Evolutionary conservation across 139 green algal genomes (phyloP), one percentile per base, ranked within the genome.

Genomic region (Coelastrella sp.): DNA sequence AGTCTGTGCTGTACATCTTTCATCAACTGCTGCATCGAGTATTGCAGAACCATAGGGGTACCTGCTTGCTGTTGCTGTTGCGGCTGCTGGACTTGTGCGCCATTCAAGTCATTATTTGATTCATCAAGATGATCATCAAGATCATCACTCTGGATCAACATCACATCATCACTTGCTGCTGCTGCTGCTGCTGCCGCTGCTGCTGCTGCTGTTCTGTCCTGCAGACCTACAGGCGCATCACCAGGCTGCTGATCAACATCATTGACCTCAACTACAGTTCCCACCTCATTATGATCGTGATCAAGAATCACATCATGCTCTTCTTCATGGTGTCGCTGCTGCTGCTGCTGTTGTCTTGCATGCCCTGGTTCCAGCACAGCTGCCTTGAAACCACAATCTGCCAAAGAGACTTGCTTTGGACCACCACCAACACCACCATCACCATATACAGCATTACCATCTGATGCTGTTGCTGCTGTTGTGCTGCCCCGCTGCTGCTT

Each of bases 1-100:
- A 84, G n/a, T 19, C 34, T 45, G 57, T 51, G 57, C 71, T 66
- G 38, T 38, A 63, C 27, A 38, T 77, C 83, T n/a, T 40, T 41
- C 57, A 51, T 83, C 38, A 64, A 30, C 62, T 83, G 37, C 72
- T 75, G 72, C 83, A 83, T 64, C 27, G 32, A 60, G 45, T 83
- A 67, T 15, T 81, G 23, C 41, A 83, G 19, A 4, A 67, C 83
- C 2, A 74, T n/a, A 21, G 35, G 37, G 34, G 17, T 6, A 41
- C 11, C 59, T 2, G 7, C 59, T 32, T 32, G 7, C 3, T 51
- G 34, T 35, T 75, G 67, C 67, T 75, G 67, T 35, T 75, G 67
- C 67, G 25, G 59, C 59, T 67, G 59, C 59, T 51, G 67, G 17
- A 53, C 30, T 15, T 64, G 72, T 43, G 63, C 8, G 23, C 21